Percentiles rank a stretch among this genome's conserved stretches.
These are phyloP conservation scores for Phytophthora meadii DNA, from an alignment of 352 stramenopile genomes.

Conservation along the genomic window DNA sequence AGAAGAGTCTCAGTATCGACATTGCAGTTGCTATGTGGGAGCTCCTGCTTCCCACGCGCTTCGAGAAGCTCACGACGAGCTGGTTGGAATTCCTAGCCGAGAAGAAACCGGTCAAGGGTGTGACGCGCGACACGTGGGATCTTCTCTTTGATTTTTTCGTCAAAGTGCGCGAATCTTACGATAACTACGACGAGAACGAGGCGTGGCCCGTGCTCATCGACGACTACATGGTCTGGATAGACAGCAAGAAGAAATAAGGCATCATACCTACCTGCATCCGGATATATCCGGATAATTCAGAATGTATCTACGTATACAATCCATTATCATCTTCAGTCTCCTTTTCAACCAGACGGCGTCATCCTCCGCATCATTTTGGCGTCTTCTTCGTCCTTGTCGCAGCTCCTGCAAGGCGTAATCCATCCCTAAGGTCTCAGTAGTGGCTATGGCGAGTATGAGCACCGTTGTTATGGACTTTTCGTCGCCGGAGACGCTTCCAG, in stretches of 20 bases:
- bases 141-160: constrained; percentile 87
- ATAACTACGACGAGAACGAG: constrained; percentile 90
- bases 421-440: neutral
- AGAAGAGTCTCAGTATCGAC: constrained; percentile 88
- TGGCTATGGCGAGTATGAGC: neutral
- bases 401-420: neutral
- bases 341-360: neutral
- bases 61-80: constrained; percentile 67
- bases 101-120: constrained; percentile 79
- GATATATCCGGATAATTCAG: neutral
- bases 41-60: constrained; percentile 70
- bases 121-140: constrained; percentile 90
- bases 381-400: neutral
- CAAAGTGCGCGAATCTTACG: constrained; percentile 82
- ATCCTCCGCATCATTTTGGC: constrained; percentile 11
- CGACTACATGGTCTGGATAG: constrained; percentile 90
- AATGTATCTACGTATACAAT: constrained; percentile 3
- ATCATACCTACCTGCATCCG: too few species aligned
- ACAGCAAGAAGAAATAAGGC: constrained; percentile 58
- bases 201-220: constrained; percentile 91
- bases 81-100: constrained; percentile 84
- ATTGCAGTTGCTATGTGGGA: constrained; percentile 90
- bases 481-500: constrained; percentile 51
- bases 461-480: constrained; percentile 15
- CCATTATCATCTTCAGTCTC: constrained; percentile 22